These are phyloP conservation scores for Cordyceps farinosa DNA, from an alignment of 2,329 filamentous ascomycete genomes.

Conservation along the genomic window DNA sequence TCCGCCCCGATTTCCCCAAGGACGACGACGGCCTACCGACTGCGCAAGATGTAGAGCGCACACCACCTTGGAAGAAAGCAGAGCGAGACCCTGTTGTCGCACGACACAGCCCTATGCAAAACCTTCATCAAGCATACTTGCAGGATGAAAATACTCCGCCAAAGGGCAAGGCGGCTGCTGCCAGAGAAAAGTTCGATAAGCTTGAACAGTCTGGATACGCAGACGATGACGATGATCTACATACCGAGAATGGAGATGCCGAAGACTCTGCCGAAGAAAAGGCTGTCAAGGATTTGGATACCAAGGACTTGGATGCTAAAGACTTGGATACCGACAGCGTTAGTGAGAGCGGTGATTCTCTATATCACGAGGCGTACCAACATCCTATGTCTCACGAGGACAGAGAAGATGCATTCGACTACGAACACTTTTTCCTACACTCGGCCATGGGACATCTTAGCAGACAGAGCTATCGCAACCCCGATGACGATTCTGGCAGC, in stretches of 20 bases:
- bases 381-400: slow-evolving; percentile 79
- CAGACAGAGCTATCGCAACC: slow-evolving; percentile 28
- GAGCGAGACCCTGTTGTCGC: slow-evolving; percentile 9
- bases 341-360: slow-evolving; percentile 62
- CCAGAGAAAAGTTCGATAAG: slow-evolving; percentile 25
- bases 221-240: slow-evolving; percentile 38
- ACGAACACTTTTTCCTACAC: slow-evolving; percentile 92
- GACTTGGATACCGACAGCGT: slow-evolving; percentile 37
- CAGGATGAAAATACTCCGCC: slow-evolving; percentile 16
- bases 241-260: slow-evolving; percentile 33
- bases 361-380: slow-evolving; percentile 59
- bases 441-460: slow-evolving; percentile 81
- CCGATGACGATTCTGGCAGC: slow-evolving; percentile 46
- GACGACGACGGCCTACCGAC: slow-evolving; percentile 14
- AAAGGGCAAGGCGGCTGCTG: slow-evolving; percentile 20
- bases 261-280: not conserved
- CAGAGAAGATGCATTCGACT: slow-evolving; percentile 91
- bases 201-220: slow-evolving; percentile 22
- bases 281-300: not conserved
- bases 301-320: slow-evolving; percentile 31
- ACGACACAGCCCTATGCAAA: slow-evolving; percentile 17
- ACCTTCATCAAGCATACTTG: slow-evolving; percentile 19
- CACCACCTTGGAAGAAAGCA: not conserved
- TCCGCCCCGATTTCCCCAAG: slow-evolving; percentile 13
- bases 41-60: not conserved